A percentile compares a stretch with the other conserved stretches of the same genome.
Evolutionary conservation across 148 eudicot genomes (phyloP).

Genomic region (Rhododendron simsii): DNA sequence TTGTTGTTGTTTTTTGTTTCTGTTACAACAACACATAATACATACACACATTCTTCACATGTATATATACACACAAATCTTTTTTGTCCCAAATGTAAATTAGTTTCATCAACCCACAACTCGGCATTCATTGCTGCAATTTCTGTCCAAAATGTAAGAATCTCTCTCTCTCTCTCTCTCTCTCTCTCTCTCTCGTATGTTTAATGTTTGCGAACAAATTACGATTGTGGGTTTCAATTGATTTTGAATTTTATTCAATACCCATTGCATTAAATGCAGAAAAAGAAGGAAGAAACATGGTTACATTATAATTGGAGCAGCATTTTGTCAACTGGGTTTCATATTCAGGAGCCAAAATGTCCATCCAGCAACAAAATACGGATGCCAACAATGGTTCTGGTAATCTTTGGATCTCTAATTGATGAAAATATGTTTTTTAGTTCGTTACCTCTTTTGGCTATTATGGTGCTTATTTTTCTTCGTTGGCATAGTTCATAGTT

Average conservation of each 20-base stretch:
- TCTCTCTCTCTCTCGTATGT: neutral
- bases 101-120: neutral
- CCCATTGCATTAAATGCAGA: neutral
- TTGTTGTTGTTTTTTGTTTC: neutral
- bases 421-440: neutral
- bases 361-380: neutral
- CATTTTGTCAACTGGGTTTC: neutral
- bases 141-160: neutral
- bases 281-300: neutral
- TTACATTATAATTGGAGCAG: neutral
- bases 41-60: too few relatives aligned
- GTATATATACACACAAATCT: neutral
- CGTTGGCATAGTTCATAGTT: neutral
- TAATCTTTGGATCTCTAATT: neutral
- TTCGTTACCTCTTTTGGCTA: neutral
- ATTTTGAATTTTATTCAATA: neutral
- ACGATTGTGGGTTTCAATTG: neutral
- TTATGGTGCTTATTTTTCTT: neutral
- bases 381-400: conserved; percentile 1
- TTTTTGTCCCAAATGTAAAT: neutral
- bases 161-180: too few relatives aligned
- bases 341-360: conserved; percentile 5
- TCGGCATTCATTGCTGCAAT: neutral
- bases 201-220: neutral
- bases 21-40: neutral